Base-by-base conservation (phyloP, 768 basidiomycete genomes). In the Tricholoma flavovirens region DNA sequence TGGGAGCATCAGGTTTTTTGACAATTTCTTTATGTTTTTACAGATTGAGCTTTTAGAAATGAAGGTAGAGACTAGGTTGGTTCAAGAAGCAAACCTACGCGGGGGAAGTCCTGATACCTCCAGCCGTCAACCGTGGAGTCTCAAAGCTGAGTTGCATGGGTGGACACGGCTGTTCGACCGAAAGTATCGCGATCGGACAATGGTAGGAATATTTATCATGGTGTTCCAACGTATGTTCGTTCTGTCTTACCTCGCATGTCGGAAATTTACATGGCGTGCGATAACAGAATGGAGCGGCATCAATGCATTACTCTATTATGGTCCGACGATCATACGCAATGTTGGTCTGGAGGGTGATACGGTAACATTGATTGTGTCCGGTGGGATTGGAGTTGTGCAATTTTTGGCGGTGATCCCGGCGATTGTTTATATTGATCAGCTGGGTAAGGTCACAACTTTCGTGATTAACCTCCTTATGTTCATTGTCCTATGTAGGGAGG, bases 251-350 rank as follows among this genome's bases (percentile, higher is more conserved):
- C 40, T 29, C 1, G 12, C 17, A 19, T 17, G 49, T 45, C 24
- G 49, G 10, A 32, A 36, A 2, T 45, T 19, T 22, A 7, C 29
- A 21, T 43, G 21, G 19, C 49, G 15, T 24, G 17, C 22, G 49
- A n/a, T 14, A 54, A 12, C 62, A 92, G 89, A 92, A 72, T 92
- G 90, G 90, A 86, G 83, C 56, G 90, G 90, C 1, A 93, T 92
- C 59, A 93, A 92, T 63, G 89, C 90, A 9, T 66, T 93, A 30
- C 73, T 92, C 7, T 93, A 92, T 62, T 93, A 90, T 61, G 90
- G 89, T 0, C 90, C 90, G 1, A 83, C 82, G 0, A 74, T 93
- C 2, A 79, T 91, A 46, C 76, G 67, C 30, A 82, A 74, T 50
- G 76, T 92, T 43, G 89, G 88, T 4, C 58, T 91, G 24, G 71